These are phyloP conservation scores for Ophiocytium majus DNA, from an alignment of 352 stramenopile species.

Conservation along the genomic window DNA sequence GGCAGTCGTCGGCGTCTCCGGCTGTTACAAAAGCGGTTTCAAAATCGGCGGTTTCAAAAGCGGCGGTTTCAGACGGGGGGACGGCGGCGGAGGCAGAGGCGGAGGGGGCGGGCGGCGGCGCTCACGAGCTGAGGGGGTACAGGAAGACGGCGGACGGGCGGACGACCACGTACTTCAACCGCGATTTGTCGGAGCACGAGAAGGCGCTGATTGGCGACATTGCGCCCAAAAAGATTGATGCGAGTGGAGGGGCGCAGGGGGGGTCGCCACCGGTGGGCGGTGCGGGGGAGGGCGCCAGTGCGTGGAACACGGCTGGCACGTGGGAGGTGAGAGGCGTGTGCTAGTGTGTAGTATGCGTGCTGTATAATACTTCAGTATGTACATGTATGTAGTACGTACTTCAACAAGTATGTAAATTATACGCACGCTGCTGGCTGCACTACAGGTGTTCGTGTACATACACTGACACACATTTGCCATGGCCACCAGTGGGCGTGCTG, in stretches of 20 bases:
- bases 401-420: no score
- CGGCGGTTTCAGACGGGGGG: not conserved
- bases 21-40: not conserved
- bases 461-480: no score
- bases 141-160: slow-evolving; percentile 83
- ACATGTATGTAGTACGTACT: no score
- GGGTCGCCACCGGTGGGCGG: not conserved
- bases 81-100: not conserved
- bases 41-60: not conserved
- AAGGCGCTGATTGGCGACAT: slow-evolving; percentile 94
- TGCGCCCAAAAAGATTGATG: slow-evolving; percentile 72
- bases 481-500: no score
- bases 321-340: no score
- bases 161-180: slow-evolving; percentile 98
- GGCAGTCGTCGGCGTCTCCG: no score
- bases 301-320: slow-evolving; percentile 89
- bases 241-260: not conserved
- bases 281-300: slow-evolving; percentile 61
- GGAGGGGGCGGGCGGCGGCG: not conserved
- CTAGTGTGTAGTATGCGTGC: no score
- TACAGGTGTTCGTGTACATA: no score
- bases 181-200: slow-evolving; percentile 93
- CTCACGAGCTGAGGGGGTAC: slow-evolving; percentile 72
- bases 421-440: no score
- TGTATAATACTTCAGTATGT: no score